Conservation (phyloP, 23 red algal genomes). For the Agarophyton chilense region DNA sequence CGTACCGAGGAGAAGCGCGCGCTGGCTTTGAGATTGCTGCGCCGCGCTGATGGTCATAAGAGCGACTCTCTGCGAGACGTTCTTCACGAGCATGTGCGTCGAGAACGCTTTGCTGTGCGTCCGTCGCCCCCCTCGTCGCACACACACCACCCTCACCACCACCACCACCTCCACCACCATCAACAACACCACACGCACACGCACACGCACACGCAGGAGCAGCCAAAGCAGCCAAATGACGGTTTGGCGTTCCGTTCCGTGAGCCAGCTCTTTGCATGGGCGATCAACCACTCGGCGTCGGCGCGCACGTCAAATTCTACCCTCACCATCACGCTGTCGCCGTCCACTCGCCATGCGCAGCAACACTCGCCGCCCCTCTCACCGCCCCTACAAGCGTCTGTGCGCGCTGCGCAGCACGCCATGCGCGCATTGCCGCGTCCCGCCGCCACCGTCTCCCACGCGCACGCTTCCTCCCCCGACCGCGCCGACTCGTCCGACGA, state of each 20-base stretch:
- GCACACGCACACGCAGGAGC: not conserved
- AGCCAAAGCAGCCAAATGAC: not conserved
- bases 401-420: too few species aligned
- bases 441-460: too few species aligned
- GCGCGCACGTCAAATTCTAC: not conserved
- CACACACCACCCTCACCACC: too few species aligned
- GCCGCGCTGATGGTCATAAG: constrained; percentile 28
- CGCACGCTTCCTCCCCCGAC: too few species aligned
- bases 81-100: constrained; percentile 20
- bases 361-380: too few species aligned
- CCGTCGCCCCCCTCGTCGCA: too few species aligned
- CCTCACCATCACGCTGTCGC: not conserved
- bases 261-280: constrained; percentile 46
- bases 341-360: not conserved
- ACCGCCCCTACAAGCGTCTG: too few species aligned
- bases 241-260: constrained; percentile 16
- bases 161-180: not conserved
- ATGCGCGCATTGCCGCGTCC: too few species aligned
- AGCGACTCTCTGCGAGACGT: constrained; percentile 47
- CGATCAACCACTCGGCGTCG: constrained; percentile 7
- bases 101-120: too few species aligned
- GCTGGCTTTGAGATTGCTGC: constrained; percentile 19
- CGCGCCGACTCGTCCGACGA: too few species aligned
- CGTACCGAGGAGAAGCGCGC: constrained; percentile 31
- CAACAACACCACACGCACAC: not conserved